Conservation (phyloP, 345 rosid species). For the Trapa incisa region DNA sequence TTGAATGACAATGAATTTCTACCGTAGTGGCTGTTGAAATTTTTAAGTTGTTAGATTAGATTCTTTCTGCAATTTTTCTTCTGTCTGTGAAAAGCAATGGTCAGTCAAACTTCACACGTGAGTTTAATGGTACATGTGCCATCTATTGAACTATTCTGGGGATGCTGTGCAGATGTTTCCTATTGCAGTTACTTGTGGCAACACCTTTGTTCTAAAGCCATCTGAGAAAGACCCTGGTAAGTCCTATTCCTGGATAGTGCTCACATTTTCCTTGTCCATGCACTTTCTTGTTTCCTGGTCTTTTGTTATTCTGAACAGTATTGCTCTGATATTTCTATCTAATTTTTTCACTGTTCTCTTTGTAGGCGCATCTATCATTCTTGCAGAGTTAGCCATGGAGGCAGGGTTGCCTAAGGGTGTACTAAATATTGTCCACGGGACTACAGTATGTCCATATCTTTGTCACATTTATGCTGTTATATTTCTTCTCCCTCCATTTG, state of each 20-base stretch:
- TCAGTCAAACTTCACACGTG: neutral
- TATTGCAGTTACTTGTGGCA: slow-evolving; percentile 84
- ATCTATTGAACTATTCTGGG: neutral
- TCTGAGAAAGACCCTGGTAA: slow-evolving; percentile 97
- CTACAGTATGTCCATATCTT: slow-evolving; percentile 42
- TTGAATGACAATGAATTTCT: neutral
- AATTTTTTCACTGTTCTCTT: slow-evolving; percentile 5
- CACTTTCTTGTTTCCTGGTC: neutral
- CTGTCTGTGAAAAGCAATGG: neutral
- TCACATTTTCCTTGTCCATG: neutral
- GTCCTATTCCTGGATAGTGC: neutral
- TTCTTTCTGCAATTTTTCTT: neutral
- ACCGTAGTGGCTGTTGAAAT: neutral
- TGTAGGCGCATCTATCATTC: slow-evolving; percentile 81
- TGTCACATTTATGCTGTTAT: neutral
- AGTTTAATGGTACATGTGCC: neutral
- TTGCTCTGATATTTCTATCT: slow-evolving; percentile 2
- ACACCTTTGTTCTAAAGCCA: slow-evolving; percentile 86
- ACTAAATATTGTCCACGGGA: slow-evolving; percentile 82
- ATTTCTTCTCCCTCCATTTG: neutral
- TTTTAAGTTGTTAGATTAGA: neutral
- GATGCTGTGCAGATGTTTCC: slow-evolving; percentile 72
- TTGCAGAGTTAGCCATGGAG: slow-evolving; percentile 90
- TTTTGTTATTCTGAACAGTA: neutral
- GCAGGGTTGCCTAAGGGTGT: slow-evolving; percentile 93